Percentiles rank a stretch among this genome's conserved stretches.
Evolutionary conservation across 2,329 filamentous ascomycete genomes (phyloP).

Genomic region (Reticulascus tulasneorum): DNA sequence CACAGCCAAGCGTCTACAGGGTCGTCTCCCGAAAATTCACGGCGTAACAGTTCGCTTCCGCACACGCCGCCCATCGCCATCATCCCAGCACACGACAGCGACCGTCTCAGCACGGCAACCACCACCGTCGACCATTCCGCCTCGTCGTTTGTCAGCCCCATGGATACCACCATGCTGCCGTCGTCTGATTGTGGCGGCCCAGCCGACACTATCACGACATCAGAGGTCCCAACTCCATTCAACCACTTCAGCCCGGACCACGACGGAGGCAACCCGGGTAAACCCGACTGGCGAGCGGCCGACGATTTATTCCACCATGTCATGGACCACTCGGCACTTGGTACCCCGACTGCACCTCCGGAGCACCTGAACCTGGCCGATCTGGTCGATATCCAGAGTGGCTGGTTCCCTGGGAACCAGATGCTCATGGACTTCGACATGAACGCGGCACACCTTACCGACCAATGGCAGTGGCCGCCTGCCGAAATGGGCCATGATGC

Average conservation of each 20-base stretch:
- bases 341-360: slow-evolving; percentile 3
- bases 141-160: slow-evolving; percentile 13
- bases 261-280: no score
- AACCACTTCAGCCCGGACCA: slow-evolving; percentile 19
- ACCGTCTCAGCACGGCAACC: slow-evolving; percentile 13
- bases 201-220: slow-evolving; percentile 16
- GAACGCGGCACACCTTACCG: slow-evolving; percentile 15
- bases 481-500: slow-evolving; percentile 16
- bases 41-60: slow-evolving; percentile 15
- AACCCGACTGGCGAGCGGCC: slow-evolving; percentile 20
- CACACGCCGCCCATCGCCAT: slow-evolving; percentile 18
- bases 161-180: slow-evolving; percentile 10
- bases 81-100: slow-evolving; percentile 9
- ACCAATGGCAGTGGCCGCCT: slow-evolving; percentile 23
- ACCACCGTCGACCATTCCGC: slow-evolving; percentile 9
- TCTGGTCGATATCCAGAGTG: slow-evolving; percentile 19
- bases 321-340: slow-evolving; percentile 16
- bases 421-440: slow-evolving; percentile 26
- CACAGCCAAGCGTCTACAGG: slow-evolving; percentile 1
- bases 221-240: slow-evolving; percentile 14
- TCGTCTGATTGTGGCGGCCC: slow-evolving; percentile 4
- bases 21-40: slow-evolving; percentile 15
- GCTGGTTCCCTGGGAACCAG: slow-evolving; percentile 22
- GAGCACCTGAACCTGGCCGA: slow-evolving; percentile 20
- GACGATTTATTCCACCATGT: slow-evolving; percentile 19